Percentiles rank a stretch among this genome's conserved stretches.
Evolutionary conservation across 495 filamentous ascomycete species (phyloP).

Genomic region (Penicillium argentinense): DNA sequence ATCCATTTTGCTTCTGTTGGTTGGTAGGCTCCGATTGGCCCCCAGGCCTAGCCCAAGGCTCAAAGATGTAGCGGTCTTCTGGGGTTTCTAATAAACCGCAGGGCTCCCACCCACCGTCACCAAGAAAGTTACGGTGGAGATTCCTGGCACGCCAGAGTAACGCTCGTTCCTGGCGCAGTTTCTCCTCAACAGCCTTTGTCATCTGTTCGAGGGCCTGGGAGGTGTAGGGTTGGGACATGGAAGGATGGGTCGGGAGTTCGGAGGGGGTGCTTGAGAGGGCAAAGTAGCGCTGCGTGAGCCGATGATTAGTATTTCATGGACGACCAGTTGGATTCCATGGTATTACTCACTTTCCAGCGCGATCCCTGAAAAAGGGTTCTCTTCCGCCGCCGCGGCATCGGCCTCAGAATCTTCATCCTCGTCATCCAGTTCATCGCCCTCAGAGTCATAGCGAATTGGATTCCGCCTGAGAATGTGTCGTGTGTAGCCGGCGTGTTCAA

Average conservation of each 20-base stretch:
- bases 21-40: constrained; percentile 15
- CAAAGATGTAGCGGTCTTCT: constrained; percentile 43
- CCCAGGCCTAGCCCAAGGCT: constrained; percentile 25
- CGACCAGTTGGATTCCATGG: too few species aligned
- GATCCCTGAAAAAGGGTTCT: constrained; percentile 80
- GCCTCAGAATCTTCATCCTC: constrained; percentile 79
- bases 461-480: constrained; percentile 82
- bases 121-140: constrained; percentile 71
- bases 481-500: constrained; percentile 81
- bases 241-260: constrained; percentile 81
- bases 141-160: constrained; percentile 76
- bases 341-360: constrained; percentile 72
- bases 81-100: constrained; percentile 53
- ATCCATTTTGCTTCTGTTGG: constrained; percentile 17
- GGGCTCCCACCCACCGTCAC: constrained; percentile 78
- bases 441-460: constrained; percentile 71
- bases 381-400: constrained; percentile 67
- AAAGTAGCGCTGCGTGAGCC: constrained; percentile 67
- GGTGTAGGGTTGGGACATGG: constrained; percentile 76
- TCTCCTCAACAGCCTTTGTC: constrained; percentile 62
- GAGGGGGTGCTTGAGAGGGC: constrained; percentile 83
- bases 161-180: constrained; percentile 74
- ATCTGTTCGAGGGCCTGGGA: constrained; percentile 81
- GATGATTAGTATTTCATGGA: too few species aligned
- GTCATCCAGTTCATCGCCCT: constrained; percentile 76